Evolutionary conservation across 2,329 filamentous ascomycete species (phyloP).

Genomic region (Myriosclerotinia scirpicola): DNA sequence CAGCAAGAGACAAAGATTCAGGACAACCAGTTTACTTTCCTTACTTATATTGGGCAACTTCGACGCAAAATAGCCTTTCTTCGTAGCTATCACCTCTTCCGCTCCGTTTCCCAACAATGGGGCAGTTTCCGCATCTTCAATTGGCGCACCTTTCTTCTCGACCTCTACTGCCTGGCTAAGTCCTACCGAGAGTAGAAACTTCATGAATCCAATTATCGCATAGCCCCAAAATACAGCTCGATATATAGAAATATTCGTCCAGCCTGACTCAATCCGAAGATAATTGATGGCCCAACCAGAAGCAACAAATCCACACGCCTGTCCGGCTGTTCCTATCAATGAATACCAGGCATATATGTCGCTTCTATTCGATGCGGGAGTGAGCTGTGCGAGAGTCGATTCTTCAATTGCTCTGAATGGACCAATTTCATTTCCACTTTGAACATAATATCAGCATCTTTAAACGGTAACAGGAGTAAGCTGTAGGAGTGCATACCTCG

Average conservation of each 20-base stretch:
- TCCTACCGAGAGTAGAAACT: slow-evolving; percentile 52
- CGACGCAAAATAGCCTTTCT: slow-evolving; percentile 32
- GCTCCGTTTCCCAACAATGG: slow-evolving; percentile 35
- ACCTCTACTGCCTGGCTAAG: slow-evolving; percentile 47
- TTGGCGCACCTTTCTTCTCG: slow-evolving; percentile 41
- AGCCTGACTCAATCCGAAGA: slow-evolving; percentile 47
- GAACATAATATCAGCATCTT: slow-evolving; percentile 20
- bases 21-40: slow-evolving; percentile 54
- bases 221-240: slow-evolving; percentile 58
- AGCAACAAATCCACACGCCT: slow-evolving; percentile 58
- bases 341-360: slow-evolving; percentile 65
- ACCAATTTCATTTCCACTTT: slow-evolving; percentile 63
- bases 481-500: slow-evolving; percentile 42
- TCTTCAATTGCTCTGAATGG: slow-evolving; percentile 64
- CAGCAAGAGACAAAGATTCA: slow-evolving; percentile 66
- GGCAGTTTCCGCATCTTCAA: slow-evolving; percentile 35
- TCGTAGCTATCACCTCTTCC: slow-evolving; percentile 31
- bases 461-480: not conserved
- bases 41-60: slow-evolving; percentile 59
- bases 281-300: slow-evolving; percentile 60
- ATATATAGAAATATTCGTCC: slow-evolving; percentile 51
- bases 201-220: slow-evolving; percentile 56
- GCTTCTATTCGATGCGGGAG: slow-evolving; percentile 46
- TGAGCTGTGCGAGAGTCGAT: slow-evolving; percentile 58
- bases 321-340: slow-evolving; percentile 57